phyloP scores from a whole-genome alignment of 805 yeast genomes.

The Cyberlindnera suaveolens region DNA sequence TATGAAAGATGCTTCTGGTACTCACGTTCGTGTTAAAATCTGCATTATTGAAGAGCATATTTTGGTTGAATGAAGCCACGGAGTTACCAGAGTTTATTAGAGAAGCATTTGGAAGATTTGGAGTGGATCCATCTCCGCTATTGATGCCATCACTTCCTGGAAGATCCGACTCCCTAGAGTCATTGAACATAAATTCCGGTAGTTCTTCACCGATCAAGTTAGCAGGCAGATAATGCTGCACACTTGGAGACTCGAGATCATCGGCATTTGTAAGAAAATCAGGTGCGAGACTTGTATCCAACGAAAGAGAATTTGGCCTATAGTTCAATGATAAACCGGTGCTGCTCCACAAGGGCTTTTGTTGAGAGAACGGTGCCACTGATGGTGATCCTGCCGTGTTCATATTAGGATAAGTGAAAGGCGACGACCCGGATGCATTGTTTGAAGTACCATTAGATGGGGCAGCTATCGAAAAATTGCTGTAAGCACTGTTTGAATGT shows the following conservation, averaged over 20 bases:
- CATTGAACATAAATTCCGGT: slow-evolving; percentile 8
- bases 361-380: background rate
- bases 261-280: slow-evolving; percentile 14
- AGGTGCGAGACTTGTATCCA: slow-evolving; percentile 8
- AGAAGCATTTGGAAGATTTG: slow-evolving; percentile 3
- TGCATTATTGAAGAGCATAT: background rate
- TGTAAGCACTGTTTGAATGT: background rate
- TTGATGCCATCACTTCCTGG: slow-evolving; percentile 3
- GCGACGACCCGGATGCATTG: background rate
- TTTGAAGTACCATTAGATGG: background rate
- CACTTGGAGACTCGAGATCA: slow-evolving; percentile 27
- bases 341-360: slow-evolving; percentile 8
- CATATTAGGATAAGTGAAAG: slow-evolving; percentile 1
- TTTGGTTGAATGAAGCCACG: slow-evolving; percentile 3
- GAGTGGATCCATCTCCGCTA: slow-evolving; percentile 5
- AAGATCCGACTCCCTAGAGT: background rate
- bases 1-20: slow-evolving; percentile 14
- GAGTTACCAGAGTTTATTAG: background rate
- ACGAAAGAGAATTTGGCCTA: slow-evolving; percentile 4
- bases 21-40: slow-evolving; percentile 14
- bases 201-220: slow-evolving; percentile 25
- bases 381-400: background rate
- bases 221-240: slow-evolving; percentile 31
- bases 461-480: background rate
- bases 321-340: slow-evolving; percentile 4